Evolutionary conservation across 1,284 basidiomycete genomes (phyloP).

Genomic region (Ganoderma meredithae): DNA sequence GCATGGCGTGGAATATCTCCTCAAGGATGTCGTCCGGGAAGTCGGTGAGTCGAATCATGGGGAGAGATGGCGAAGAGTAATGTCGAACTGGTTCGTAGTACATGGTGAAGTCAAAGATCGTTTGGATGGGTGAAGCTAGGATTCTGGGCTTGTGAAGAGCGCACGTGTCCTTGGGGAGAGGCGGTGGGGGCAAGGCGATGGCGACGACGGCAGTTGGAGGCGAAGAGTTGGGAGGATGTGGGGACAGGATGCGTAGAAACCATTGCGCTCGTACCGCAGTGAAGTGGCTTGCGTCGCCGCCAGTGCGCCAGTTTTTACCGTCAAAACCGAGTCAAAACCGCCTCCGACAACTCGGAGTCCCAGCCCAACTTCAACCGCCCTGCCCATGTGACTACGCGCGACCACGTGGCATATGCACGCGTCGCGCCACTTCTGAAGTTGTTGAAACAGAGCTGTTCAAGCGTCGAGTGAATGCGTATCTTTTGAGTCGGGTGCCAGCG

Average conservation of each 20-base stretch:
- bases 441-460: too few relatives aligned
- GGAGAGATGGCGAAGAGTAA: neutral
- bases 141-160: slow-evolving; percentile 6
- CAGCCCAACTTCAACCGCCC: neutral
- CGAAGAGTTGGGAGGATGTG: neutral
- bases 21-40: slow-evolving; percentile 27
- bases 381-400: neutral
- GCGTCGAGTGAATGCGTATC: neutral
- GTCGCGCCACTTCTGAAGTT: neutral
- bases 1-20: slow-evolving; percentile 21
- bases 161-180: slow-evolving; percentile 1
- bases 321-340: slow-evolving; percentile 5
- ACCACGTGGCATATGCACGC: neutral
- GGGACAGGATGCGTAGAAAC: neutral
- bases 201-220: neutral
- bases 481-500: too few relatives aligned
- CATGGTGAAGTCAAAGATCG: neutral
- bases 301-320: neutral
- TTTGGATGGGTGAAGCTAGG: neutral
- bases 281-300: neutral
- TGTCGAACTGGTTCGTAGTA: neutral
- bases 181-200: neutral
- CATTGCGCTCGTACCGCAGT: slow-evolving; percentile 5
- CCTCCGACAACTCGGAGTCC: neutral
- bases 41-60: slow-evolving; percentile 18